Evolutionary conservation across 2,329 filamentous ascomycete genomes (phyloP), one percentile per base, ranked within the genome.

Genomic region (Samsoniella hepiali): DNA sequence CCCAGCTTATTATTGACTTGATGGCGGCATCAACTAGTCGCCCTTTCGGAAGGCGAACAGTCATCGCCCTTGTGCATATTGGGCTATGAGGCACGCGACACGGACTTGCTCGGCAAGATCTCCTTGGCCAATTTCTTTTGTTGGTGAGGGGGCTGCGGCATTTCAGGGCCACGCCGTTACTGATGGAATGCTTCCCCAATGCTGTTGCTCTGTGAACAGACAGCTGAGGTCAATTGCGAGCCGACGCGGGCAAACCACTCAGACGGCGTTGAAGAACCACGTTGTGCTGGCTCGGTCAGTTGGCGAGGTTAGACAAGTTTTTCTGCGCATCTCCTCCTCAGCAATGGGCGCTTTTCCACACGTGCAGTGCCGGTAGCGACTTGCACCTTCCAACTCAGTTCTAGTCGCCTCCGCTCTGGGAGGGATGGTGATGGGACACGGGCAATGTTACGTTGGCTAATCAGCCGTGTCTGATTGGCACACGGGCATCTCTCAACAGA

Each of bases 301-400:
- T 6, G 4, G 29, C 3, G 29, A 42, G 47, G 47, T 36, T 53
- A 60, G 58, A 7, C 36, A 7, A 8, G 22, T 42, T 60, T 29
- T 44, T 57, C 17, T 36, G 17, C 9, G 27, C 13, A n/a, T 22
- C 27, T n/a, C 3, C 17, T 32, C 40, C 22, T n/a, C 31, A 17
- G 13, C 22, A 31, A 29, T 1, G 22, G 31, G 13, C 22, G 4
- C 7, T 5, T 10, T 7, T 11, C 51, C 22, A 51, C 58, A 60
- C 15, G 47, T 53, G 58, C 15, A 15, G 49, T 22, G 31, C 17
- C 5, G 22, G 27, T 9, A 36, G 40, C 29, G 3, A 17, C 3
- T 34, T 34, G 5, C 38, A 61, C 58, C 58, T 61, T 53, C 58
- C 58, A 54, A 61, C 58, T 61, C 58, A 54, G 58, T 22, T 55